phyloP scores from a whole-genome alignment of 257 asterid species.

The Solanum pimpinellifolium region DNA sequence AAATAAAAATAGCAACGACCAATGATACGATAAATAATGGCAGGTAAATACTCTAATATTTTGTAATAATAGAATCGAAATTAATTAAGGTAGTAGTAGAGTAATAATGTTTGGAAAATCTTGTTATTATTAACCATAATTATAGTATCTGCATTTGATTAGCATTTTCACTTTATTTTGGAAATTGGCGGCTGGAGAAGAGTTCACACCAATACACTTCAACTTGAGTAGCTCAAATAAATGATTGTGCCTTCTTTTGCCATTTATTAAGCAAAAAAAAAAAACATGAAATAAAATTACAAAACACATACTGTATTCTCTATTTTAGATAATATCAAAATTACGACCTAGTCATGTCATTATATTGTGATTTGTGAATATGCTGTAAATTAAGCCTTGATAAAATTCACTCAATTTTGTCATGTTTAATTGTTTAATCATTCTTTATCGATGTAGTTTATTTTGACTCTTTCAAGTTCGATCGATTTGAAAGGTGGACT shows the following conservation, averaged over 20 bases:
- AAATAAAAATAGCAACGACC: neutral
- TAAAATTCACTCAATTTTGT: neutral
- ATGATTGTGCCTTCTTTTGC: neutral
- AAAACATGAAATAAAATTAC: neutral
- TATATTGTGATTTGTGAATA: neutral
- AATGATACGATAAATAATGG: neutral
- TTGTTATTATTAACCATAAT: neutral
- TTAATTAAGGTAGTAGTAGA: neutral
- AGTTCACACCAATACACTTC: neutral
- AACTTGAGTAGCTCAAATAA: neutral
- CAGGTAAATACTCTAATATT: too few relatives aligned
- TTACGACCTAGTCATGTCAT: neutral
- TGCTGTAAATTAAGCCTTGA: neutral
- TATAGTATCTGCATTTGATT: neutral
- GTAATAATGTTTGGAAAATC: neutral
- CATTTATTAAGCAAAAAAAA: neutral
- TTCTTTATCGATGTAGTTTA: fast-evolving
- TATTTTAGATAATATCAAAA: neutral
- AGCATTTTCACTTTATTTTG: neutral
- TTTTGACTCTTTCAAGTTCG: neutral
- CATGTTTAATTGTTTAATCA: neutral
- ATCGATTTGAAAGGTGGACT: neutral
- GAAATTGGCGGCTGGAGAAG: neutral
- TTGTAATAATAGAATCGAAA: neutral
- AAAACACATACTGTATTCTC: neutral